Percentiles rank a stretch among this genome's conserved stretches.
These are phyloP conservation scores for Cordia subcordata DNA, from an alignment of 257 asterid species.

Conservation along the genomic window DNA sequence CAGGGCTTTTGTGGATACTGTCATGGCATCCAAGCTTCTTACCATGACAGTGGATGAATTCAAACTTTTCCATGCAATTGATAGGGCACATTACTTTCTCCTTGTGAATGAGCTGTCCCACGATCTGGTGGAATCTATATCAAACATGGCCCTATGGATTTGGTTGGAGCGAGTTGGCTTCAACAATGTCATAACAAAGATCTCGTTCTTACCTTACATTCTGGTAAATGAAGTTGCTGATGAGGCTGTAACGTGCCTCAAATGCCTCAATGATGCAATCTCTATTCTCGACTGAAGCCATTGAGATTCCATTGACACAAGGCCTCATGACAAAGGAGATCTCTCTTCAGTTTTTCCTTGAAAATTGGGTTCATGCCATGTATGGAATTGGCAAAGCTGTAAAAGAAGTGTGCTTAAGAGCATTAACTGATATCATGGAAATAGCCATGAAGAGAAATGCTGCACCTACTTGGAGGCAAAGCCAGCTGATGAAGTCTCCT, in stretches of 20 bases:
- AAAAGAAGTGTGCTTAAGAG: conserved; percentile 27
- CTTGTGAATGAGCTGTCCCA: conserved; percentile 45
- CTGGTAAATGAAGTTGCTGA: conserved; percentile 37
- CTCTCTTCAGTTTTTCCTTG: conserved; percentile 26
- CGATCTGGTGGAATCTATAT: conserved; percentile 42
- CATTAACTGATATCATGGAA: conserved; percentile 39
- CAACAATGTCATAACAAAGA: conserved; percentile 18
- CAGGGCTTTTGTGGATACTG: too few species aligned
- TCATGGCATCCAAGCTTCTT: conserved; percentile 23
- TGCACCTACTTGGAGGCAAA: too few species aligned
- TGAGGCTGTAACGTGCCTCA: conserved; percentile 49
- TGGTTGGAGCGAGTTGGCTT: conserved; percentile 47
- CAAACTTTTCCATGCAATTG: conserved; percentile 35
- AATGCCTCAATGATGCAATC: conserved; percentile 17
- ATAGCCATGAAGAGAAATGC: conserved; percentile 21
- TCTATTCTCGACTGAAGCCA: conserved; percentile 9
- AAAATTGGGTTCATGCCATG: conserved; percentile 13
- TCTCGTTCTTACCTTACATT: conserved; percentile 25
- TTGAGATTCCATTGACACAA: conserved; percentile 39
- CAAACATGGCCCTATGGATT: conserved; percentile 49
- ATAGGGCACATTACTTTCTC: conserved; percentile 40
- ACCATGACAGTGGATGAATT: conserved; percentile 27
- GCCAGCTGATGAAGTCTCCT: too few species aligned
- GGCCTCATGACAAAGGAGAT: conserved; percentile 20
- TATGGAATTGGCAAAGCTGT: conserved; percentile 19